These are phyloP conservation scores for Trichocladium uniseriatum DNA, from an alignment of 495 filamentous ascomycete species.

Conservation along the genomic window DNA sequence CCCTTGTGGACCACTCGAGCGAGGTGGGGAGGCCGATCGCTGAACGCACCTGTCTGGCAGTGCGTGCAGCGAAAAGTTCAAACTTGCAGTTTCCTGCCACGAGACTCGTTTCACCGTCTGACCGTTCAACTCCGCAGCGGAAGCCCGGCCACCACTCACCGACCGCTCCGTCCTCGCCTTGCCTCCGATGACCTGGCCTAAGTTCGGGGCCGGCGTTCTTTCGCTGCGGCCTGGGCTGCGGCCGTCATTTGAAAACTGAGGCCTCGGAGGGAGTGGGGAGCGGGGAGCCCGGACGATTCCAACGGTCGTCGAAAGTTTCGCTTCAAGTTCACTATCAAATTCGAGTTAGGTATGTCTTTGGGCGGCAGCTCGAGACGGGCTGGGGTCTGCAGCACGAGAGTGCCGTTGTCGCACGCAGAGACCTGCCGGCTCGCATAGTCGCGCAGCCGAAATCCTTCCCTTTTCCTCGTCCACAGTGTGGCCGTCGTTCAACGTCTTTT, in stretches of 20 bases:
- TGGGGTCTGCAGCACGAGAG: too few relatives aligned
- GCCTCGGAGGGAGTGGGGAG: constrained; percentile 12
- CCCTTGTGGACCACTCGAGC: too few relatives aligned
- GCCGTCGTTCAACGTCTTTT: not conserved
- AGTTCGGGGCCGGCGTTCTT: not conserved
- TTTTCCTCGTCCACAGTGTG: not conserved
- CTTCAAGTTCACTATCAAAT: too few relatives aligned
- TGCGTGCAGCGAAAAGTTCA: not conserved
- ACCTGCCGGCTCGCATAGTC: not conserved
- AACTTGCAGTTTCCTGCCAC: not conserved
- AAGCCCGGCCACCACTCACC: constrained; percentile 1
- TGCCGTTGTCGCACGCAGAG: constrained; percentile 1
- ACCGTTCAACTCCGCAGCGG: too few relatives aligned
- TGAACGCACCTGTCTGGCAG: not conserved
- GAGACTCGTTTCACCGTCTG: not conserved
- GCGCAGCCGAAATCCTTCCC: not conserved
- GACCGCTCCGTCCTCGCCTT: constrained; percentile 3
- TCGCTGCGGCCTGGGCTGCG: not conserved
- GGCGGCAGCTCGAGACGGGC: too few relatives aligned
- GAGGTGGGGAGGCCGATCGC: too few relatives aligned
- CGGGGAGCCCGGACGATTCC: not conserved
- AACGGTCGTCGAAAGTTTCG: not conserved
- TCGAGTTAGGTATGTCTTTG: too few relatives aligned
- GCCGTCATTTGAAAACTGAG: not conserved
- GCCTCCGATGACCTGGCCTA: constrained; percentile 5